Conservation (phyloP, 2,329 filamentous ascomycete species). For the Tolypocladium pustulatum region DNA sequence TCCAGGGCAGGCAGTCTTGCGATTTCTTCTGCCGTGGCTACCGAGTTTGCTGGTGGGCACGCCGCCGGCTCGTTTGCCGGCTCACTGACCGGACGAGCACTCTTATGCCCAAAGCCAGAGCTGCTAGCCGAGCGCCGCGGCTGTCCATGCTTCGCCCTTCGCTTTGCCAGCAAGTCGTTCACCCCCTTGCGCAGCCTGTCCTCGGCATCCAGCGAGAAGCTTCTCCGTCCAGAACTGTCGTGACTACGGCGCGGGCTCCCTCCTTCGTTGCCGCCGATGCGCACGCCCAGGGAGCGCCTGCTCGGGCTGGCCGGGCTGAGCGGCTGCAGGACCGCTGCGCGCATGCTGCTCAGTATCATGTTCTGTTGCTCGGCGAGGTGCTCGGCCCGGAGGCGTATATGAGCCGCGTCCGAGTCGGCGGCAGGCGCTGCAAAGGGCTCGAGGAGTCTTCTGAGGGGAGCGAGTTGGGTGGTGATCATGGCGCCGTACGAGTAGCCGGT, state of each 20-base stretch:
- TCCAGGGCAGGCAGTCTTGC: slow-evolving; percentile 19
- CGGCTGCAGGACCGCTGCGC: slow-evolving; percentile 17
- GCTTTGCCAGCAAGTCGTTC: slow-evolving; percentile 34
- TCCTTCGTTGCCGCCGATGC: slow-evolving; percentile 40
- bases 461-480: slow-evolving; percentile 65
- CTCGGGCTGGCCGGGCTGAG: slow-evolving; percentile 12
- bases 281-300: slow-evolving; percentile 25
- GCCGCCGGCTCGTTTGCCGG: not conserved
- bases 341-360: slow-evolving; percentile 27
- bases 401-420: slow-evolving; percentile 48
- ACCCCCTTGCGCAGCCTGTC: slow-evolving; percentile 37
- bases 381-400: slow-evolving; percentile 60
- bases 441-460: slow-evolving; percentile 49
- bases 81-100: not conserved
- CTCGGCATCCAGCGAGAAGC: slow-evolving; percentile 32
- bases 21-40: not conserved
- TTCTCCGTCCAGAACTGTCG: slow-evolving; percentile 19
- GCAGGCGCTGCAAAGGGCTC: slow-evolving; percentile 43
- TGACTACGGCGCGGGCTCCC: slow-evolving; percentile 27
- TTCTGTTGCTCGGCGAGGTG: slow-evolving; percentile 57
- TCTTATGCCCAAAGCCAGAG: not conserved
- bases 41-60: not conserved
- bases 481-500: slow-evolving; percentile 89
- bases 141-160: slow-evolving; percentile 14
- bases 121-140: not conserved